Percentiles rank a stretch among this genome's conserved stretches.
These are phyloP conservation scores for Plasmodium falciparum DNA, from an alignment of 169 alveolate species.

Conservation along the genomic window DNA sequence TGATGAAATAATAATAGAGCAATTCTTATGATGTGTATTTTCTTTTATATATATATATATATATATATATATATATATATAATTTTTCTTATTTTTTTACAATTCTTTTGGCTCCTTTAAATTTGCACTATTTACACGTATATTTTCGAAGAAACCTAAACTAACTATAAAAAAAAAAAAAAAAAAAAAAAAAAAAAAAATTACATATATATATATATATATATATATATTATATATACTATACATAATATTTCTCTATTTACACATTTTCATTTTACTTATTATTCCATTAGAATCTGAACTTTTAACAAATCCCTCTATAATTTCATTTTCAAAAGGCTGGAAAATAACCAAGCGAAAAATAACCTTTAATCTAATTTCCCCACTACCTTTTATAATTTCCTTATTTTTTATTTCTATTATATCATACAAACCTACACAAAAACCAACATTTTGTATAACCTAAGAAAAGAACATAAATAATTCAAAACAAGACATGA, in stretches of 20 bases:
- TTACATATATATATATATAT: not conserved
- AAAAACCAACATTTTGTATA: slow-evolving; percentile 57
- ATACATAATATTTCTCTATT: slow-evolving; percentile 1
- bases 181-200: not conserved
- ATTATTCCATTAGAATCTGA: slow-evolving; percentile 65
- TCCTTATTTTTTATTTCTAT: slow-evolving; percentile 57
- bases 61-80: not conserved
- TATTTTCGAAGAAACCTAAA: slow-evolving; percentile 62
- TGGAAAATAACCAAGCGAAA: slow-evolving; percentile 50
- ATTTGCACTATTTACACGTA: slow-evolving; percentile 56
- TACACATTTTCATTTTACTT: slow-evolving; percentile 14
- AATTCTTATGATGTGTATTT: not conserved
- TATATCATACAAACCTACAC: slow-evolving; percentile 65
- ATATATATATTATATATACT: slow-evolving; percentile 18
- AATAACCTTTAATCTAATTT: slow-evolving; percentile 48
- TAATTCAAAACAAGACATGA: too few relatives aligned
- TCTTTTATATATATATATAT: not conserved
- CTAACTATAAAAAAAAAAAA: slow-evolving; percentile 17
- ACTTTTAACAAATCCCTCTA: slow-evolving; percentile 57
- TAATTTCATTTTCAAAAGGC: slow-evolving; percentile 70
- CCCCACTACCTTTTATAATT: slow-evolving; percentile 45
- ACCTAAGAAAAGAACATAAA: slow-evolving; percentile 18
- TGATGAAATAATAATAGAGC: too few relatives aligned
- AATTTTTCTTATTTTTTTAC: slow-evolving; percentile 11
- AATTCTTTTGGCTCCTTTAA: slow-evolving; percentile 59